Percentiles rank a stretch among this genome's conserved stretches.
Conservation (phyloP, 2,329 filamentous ascomycete genomes). For the Tolypocladium sp. region DNA sequence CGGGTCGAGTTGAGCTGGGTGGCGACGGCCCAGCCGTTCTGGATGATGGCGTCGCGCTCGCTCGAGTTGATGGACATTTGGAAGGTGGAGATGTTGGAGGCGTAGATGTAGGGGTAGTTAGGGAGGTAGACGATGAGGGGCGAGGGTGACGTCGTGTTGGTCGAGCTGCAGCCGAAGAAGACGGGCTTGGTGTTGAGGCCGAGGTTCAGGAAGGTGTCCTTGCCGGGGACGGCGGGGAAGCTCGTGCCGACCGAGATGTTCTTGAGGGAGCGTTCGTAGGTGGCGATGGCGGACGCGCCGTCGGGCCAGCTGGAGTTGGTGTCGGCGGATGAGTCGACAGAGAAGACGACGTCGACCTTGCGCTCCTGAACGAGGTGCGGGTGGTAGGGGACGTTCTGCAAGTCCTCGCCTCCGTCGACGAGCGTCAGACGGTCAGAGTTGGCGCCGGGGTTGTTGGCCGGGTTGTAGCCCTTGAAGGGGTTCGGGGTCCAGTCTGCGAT, state of each 20-base stretch:
- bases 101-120: conserved; percentile 61
- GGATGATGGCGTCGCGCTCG: conserved; percentile 70
- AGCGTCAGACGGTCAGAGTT: conserved; percentile 52
- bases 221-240: conserved; percentile 50
- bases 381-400: conserved; percentile 72
- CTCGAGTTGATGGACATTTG: conserved; percentile 51
- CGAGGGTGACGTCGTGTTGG: conserved; percentile 39
- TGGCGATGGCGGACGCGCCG: conserved; percentile 47
- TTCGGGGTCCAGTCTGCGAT: conserved; percentile 64
- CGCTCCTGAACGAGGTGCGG: conserved; percentile 44
- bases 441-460: conserved; percentile 30
- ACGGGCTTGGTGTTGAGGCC: conserved; percentile 50
- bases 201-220: conserved; percentile 45
- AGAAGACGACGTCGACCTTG: conserved; percentile 53
- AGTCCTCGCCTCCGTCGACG: conserved; percentile 73
- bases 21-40: conserved; percentile 76
- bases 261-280: conserved; percentile 42
- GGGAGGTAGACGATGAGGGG: conserved; percentile 84
- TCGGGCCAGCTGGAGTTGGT: conserved; percentile 49
- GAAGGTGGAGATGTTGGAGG: conserved; percentile 76
- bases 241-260: conserved; percentile 42
- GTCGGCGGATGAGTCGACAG: conserved; percentile 56
- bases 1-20: conserved; percentile 75
- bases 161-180: conserved; percentile 57
- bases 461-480: conserved; percentile 45